Percentiles rank a stretch among this genome's conserved stretches.
These are phyloP conservation scores for Dalbergia oliveri DNA, from an alignment of 306 rosid species.

Conservation along the genomic window DNA sequence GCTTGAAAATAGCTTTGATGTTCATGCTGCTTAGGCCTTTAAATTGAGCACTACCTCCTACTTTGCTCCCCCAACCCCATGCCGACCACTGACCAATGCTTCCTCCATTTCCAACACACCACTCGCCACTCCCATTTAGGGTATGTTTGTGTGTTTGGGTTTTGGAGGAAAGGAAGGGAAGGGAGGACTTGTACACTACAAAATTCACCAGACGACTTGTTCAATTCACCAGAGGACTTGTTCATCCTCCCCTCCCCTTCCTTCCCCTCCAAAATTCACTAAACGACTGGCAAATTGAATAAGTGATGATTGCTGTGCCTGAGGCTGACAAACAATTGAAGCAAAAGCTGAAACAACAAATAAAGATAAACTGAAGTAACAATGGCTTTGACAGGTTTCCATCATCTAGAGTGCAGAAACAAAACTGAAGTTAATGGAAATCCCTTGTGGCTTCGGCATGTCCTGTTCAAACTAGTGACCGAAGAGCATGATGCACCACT, in stretches of 20 bases:
- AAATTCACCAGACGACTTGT: too few relatives aligned
- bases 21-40: too few relatives aligned
- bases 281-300: slow-evolving; percentile 19
- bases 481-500: slow-evolving; percentile 5
- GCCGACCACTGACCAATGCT: not conserved
- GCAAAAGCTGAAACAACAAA: slow-evolving; percentile 14
- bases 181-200: too few relatives aligned
- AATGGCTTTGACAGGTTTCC: slow-evolving; percentile 10
- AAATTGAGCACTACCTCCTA: not conserved
- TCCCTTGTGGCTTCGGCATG: slow-evolving; percentile 8
- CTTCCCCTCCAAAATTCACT: too few relatives aligned
- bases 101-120: not conserved
- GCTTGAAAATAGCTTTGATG: not conserved
- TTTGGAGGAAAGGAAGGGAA: too few relatives aligned
- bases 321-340: slow-evolving; percentile 24
- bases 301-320: not conserved
- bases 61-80: slow-evolving; percentile 3
- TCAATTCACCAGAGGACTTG: too few relatives aligned
- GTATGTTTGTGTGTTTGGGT: too few relatives aligned
- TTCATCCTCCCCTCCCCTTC: too few relatives aligned
- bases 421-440: slow-evolving; percentile 17
- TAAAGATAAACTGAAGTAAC: slow-evolving; percentile 23
- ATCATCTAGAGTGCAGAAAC: slow-evolving; percentile 16
- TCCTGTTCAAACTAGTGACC: slow-evolving; percentile 21
- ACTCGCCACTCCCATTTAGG: slow-evolving; percentile 1